Evolutionary conservation across 371 early-diverging fungal genomes (phyloP), one percentile per base, ranked within the genome.

Genomic region (Coemansia sp.): DNA sequence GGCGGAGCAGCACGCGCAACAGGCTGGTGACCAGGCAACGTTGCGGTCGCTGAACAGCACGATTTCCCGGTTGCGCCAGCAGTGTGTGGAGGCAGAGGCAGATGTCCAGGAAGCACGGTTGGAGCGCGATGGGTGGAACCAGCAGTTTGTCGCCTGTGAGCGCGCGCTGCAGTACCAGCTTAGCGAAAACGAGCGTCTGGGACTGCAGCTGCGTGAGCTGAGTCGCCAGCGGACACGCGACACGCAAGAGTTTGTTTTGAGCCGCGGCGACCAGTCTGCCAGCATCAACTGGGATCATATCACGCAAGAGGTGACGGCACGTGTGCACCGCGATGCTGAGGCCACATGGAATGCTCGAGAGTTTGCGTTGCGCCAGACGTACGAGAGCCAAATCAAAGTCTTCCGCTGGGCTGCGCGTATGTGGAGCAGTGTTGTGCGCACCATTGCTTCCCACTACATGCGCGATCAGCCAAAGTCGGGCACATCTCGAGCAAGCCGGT

Each of bases 91-190:
- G 1, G 42, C 60, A 5, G 72, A 72, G 11, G 51, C 40, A 2
- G 60, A 68, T 3, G 26, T 72, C 21, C 70, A 72, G 42, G 72
- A 69, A 8, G 56, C 64, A n/a, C 63, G 69, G 18, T 13, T 72
- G 18, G 72, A 72, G 51, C 70, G 72, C 56, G 70, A 72, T 37
- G 72, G 72, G 27, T 72, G 70, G 72, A 62, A 69, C 31, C 59
- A 72, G 56, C 63, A 72, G 53, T 59, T 40, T 29, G 6, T 64
- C 11, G 72, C 64, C 3, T 47, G 27, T 21, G 53, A 69, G 56
- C 60, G 59, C 42, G 48, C 64, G 14, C 48, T 69, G 14, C 34
- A 39, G 37, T 59, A 59, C 29, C 69, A 68, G 60, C 53, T 69
- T 0, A 59, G 48, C 13, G 64, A 69, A 55, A 72, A 69, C 37